A percentile compares a stretch with the other conserved stretches of the same genome.
phyloP scores from a whole-genome alignment of 2,329 filamentous ascomycete genomes.

The Aciculosporium take region DNA sequence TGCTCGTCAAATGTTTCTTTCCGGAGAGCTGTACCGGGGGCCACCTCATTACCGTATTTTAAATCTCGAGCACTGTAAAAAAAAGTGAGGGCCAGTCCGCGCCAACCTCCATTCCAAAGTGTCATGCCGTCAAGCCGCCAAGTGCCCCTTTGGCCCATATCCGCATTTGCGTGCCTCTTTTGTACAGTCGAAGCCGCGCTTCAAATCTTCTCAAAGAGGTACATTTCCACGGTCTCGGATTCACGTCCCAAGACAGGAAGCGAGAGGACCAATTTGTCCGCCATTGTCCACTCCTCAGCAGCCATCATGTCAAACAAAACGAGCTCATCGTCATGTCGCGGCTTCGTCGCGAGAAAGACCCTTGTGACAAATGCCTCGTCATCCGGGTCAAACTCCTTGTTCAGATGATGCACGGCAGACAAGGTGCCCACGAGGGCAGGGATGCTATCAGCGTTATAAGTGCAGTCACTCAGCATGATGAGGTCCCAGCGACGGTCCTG shows the following conservation, averaged over 20 bases:
- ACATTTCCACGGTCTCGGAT: slow-evolving; percentile 35
- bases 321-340: slow-evolving; percentile 37
- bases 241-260: slow-evolving; percentile 32
- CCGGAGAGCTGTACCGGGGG: no score
- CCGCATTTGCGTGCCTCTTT: no score
- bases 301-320: slow-evolving; percentile 34
- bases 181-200: no score
- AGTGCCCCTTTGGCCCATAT: no score
- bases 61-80: no score
- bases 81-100: no score
- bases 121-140: no score
- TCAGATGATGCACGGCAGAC: slow-evolving; percentile 30
- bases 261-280: slow-evolving; percentile 26
- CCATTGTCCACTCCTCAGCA: slow-evolving; percentile 28
- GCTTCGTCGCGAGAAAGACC: slow-evolving; percentile 42
- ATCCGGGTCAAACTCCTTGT: slow-evolving; percentile 12
- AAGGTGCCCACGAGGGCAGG: slow-evolving; percentile 39
- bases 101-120: no score
- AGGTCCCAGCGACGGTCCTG: slow-evolving; percentile 34
- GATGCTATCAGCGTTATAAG: slow-evolving; percentile 44
- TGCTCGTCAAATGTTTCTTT: no score
- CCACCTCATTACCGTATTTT: no score
- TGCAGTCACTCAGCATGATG: slow-evolving; percentile 44
- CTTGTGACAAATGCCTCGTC: slow-evolving; percentile 18
- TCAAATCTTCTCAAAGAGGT: slow-evolving; percentile 29